Evolutionary conservation across 2,329 filamentous ascomycete species (phyloP), one percentile per base, ranked within the genome.

Genomic region (Phyllosticta citrichinensis): DNA sequence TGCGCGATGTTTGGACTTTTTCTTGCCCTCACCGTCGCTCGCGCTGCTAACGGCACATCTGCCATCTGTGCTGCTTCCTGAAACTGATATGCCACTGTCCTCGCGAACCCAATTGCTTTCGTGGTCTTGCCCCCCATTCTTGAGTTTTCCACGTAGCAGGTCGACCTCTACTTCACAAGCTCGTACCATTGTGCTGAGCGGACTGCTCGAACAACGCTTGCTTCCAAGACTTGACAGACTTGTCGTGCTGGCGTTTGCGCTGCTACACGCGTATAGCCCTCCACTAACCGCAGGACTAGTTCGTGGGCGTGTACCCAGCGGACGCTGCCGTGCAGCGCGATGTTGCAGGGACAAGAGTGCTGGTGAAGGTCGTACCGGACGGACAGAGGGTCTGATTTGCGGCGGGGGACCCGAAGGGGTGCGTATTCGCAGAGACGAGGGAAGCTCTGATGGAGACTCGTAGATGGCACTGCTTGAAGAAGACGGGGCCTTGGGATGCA

Each of bases 121-220:
- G 1, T 47, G 17, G 40, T 47, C 40, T 3, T 47, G 19, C 5
- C n/a, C 5, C 17, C 40, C 40, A n/a, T 47, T n/a, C n/a, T 47
- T 47, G 14, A 47, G 14, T n/a, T 47, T 47, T 47, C 40, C 56
- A 25, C 50, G 51, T 20, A 58, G 47, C 51, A 33, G 22, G 17
- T 54, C 57, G 12, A n/a, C 58, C 6, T 60, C 58, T 27, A 56
- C 58, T n/a, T 60, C 58, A 17, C 58, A 33, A 25, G 58, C 58
- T 47, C 58, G 9, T 12, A 60, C 58, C 58, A 60, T 60, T 4
- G 12, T 56, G 53, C 58, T 60, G 11, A 60, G 40, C 52, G 58
- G 58, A 53, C 52, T 55, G 33, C 52, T 58, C 25, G 35, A 52
- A 10, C 56, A 19, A 20, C 56, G 40, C 24, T 17, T 53, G 47